Base-by-base conservation (phyloP, 306 rosid species). In the Quercus suber region DNA sequence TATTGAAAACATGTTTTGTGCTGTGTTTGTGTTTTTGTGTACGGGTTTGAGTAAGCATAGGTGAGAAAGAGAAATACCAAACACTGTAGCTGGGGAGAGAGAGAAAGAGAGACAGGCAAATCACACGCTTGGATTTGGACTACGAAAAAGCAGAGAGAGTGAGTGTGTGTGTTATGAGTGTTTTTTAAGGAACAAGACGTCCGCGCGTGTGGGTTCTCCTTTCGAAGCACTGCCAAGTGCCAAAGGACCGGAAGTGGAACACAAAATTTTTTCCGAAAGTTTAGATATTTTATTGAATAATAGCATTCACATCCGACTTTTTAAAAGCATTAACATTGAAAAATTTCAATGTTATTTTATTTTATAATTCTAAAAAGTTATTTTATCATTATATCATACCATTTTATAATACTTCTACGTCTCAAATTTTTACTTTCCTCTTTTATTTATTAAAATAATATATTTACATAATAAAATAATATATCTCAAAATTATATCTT, bases 181-280 rank as follows among this genome's bases (percentile, higher is more conserved):
- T 17, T 5, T 70, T 25, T 30, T 27, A n/a, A 21, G 20, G 60
- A 59, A 57, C 9, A 72, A 28, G 76, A 79, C 57, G 64, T 73
- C 90, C 89, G 84, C 83, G 89, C 91, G 93, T 89, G 93, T 89
- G 93, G 91, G 73, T 81, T 43, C 84, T 84, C 85, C 84, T 76
- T 85, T 82, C 71, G 76, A 28, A 69, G 61, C 61, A 75, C 81
- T 55, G 52, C 75, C 73, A 71, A 79, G 65, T 55, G 52, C 75
- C 73, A 71, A 79, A 69, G 71, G 57, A 82, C 53, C 53, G 15
- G 14, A 11, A 12, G 5, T 3, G 53, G 53, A 12, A 12, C 15
- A 49, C 15, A 3, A 11, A 11, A 11, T 49, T 7, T 37, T 37
- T 37, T 7, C 11, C 11, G 45, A 2, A 37, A 37, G 45, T 37